Conservation (phyloP, 208 protist genomes). For the Wallacemonas rigidus region DNA sequence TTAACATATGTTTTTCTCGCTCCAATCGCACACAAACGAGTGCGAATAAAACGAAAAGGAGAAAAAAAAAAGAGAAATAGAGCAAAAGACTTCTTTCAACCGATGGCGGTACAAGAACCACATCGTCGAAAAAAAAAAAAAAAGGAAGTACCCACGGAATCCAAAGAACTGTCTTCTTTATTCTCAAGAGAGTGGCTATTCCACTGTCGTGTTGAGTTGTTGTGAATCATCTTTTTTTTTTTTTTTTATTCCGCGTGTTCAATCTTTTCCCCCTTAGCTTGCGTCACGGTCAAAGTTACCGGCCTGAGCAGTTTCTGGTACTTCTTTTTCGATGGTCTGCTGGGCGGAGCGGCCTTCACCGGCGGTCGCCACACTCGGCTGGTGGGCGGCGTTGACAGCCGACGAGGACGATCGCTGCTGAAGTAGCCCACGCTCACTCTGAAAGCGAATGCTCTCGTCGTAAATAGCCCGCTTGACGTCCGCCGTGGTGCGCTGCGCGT, state of each 20-base stretch:
- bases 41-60: constrained; percentile 13
- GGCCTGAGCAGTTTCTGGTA: constrained; percentile 34
- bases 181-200: constrained; percentile 12
- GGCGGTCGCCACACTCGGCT: constrained; percentile 51
- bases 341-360: constrained; percentile 77
- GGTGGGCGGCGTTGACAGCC: constrained; percentile 23
- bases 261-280: neutral
- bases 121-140: constrained; percentile 15
- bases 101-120: neutral
- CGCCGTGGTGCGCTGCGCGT: constrained; percentile 59
- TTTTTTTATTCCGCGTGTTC: neutral
- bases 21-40: neutral
- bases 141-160: neutral
- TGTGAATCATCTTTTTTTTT: constrained; percentile 7
- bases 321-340: constrained; percentile 73
- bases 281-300: constrained; percentile 46
- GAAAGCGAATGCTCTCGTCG: constrained; percentile 76
- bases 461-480: constrained; percentile 91
- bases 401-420: constrained; percentile 28
- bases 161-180: neutral
- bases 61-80: constrained; percentile 18
- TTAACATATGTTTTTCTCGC: neutral
- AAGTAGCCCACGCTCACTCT: constrained; percentile 42
- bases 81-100: neutral
- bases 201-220: neutral